A percentile compares a stretch with the other conserved stretches of the same genome.
Evolutionary conservation across 2,329 filamentous ascomycete species (phyloP).

Genomic region (Cercospora sp.): DNA sequence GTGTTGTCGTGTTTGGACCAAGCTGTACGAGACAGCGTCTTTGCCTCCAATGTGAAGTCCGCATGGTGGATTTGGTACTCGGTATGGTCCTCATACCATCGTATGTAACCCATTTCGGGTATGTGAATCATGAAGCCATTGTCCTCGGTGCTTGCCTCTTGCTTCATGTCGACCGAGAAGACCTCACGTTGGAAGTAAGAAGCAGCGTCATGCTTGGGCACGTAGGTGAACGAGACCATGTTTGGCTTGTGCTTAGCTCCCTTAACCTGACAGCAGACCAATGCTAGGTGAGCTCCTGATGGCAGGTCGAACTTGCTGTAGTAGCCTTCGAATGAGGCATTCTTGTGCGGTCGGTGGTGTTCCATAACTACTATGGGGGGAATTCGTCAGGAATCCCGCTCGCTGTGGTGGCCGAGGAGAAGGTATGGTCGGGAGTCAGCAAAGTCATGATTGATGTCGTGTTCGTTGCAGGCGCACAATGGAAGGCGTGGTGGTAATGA

Average conservation of each 20-base stretch:
- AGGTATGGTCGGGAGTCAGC: neutral
- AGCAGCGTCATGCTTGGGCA: slow-evolving; percentile 38
- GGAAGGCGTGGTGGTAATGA: neutral
- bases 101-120: slow-evolving; percentile 44
- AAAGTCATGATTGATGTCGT: neutral
- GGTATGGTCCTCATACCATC: slow-evolving; percentile 39
- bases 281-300: slow-evolving; percentile 48
- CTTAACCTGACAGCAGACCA: slow-evolving; percentile 51
- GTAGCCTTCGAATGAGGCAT: slow-evolving; percentile 51
- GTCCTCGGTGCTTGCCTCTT: slow-evolving; percentile 30
- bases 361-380: slow-evolving; percentile 37
- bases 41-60: slow-evolving; percentile 45
- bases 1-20: slow-evolving; percentile 44
- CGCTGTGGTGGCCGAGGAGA: neutral
- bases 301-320: slow-evolving; percentile 53
- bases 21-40: slow-evolving; percentile 41
- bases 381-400: too few species aligned
- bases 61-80: slow-evolving; percentile 39
- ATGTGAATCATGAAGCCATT: slow-evolving; percentile 46
- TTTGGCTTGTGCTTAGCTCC: slow-evolving; percentile 43
- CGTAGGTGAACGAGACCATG: slow-evolving; percentile 54
- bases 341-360: slow-evolving; percentile 45
- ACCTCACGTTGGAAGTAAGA: slow-evolving; percentile 46
- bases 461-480: neutral
- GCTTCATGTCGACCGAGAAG: slow-evolving; percentile 46